A percentile compares a stretch with the other conserved stretches of the same genome.
Evolutionary conservation across 805 yeast species (phyloP).

Genomic region (Jamesozyma jinghongensis): DNA sequence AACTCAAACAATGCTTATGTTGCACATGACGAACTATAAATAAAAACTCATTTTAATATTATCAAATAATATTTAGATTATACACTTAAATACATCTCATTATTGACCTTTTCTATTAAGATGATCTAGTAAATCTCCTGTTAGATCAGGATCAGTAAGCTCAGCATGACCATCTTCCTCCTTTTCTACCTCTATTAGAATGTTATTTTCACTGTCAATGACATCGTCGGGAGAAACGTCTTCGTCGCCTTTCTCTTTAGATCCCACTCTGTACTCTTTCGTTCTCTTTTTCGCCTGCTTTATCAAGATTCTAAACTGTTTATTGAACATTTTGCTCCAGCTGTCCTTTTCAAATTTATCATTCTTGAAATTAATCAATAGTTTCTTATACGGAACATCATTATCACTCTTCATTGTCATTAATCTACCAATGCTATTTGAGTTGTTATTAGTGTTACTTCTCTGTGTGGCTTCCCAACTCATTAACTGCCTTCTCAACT

Average conservation of each 20-base stretch:
- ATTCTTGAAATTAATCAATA: conserved; percentile 31
- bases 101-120: background rate
- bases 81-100: no score
- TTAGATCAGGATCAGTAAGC: conserved; percentile 6
- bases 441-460: conserved; percentile 7
- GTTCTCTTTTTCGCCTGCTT: conserved; percentile 28
- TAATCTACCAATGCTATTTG: conserved; percentile 10
- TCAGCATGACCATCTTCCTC: background rate
- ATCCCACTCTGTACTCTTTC: background rate
- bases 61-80: no score
- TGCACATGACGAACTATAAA: background rate
- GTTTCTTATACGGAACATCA: conserved; percentile 18
- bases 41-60: background rate
- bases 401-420: conserved; percentile 28
- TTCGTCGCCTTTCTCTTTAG: background rate
- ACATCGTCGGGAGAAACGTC: no score
- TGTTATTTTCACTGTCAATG: no score
- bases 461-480: conserved; percentile 54
- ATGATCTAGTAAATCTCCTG: conserved; percentile 2
- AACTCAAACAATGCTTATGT: no score
- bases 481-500: conserved; percentile 45
- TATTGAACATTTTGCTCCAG: conserved; percentile 36
- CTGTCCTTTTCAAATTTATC: conserved; percentile 39
- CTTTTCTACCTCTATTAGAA: no score
- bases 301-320: conserved; percentile 34